These are phyloP conservation scores for Colletotrichum sublineola DNA, from an alignment of 2,329 filamentous ascomycete genomes.

Conservation along the genomic window DNA sequence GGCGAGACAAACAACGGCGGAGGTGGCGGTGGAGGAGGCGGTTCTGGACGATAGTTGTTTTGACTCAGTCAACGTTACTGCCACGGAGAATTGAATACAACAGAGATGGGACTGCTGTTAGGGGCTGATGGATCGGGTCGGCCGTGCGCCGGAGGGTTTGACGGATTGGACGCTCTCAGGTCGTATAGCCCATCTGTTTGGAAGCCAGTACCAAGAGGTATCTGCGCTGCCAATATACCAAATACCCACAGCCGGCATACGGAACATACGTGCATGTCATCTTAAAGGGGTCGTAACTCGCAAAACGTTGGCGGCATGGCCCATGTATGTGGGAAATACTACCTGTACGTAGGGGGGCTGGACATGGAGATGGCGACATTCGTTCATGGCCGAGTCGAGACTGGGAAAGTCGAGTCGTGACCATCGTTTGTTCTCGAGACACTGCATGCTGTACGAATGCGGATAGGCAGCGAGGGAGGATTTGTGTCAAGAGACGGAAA, in stretches of 20 bases:
- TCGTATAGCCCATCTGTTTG: constrained; percentile 28
- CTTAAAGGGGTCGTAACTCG: constrained; percentile 21
- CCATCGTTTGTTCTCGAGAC: constrained; percentile 7
- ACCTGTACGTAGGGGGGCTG: constrained; percentile 1
- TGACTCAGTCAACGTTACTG: constrained; percentile 33
- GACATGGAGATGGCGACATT: constrained; percentile 33
- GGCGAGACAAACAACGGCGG: constrained; percentile 21
- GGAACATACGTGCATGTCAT: constrained; percentile 39
- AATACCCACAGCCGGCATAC: constrained; percentile 18
- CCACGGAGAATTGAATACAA: constrained; percentile 23
- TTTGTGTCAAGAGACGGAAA: not conserved
- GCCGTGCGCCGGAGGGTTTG: constrained; percentile 35
- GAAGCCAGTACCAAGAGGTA: constrained; percentile 24
- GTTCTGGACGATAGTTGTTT: constrained; percentile 20
- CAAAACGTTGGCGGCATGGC: constrained; percentile 6
- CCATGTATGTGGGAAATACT: constrained; percentile 22
- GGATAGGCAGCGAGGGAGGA: not conserved
- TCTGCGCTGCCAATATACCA: constrained; percentile 13
- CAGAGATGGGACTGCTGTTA: not conserved
- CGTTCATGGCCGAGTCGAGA: constrained; percentile 34
- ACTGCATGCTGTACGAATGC: not conserved
- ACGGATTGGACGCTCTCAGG: constrained; percentile 35
- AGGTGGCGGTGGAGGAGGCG: constrained; percentile 11
- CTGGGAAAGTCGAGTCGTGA: constrained; percentile 28
- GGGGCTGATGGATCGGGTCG: constrained; percentile 30